Percentiles rank a stretch among this genome's conserved stretches.
phyloP scores from a whole-genome alignment of 805 yeast genomes.

The Starmerella khaoyaiensis region DNA sequence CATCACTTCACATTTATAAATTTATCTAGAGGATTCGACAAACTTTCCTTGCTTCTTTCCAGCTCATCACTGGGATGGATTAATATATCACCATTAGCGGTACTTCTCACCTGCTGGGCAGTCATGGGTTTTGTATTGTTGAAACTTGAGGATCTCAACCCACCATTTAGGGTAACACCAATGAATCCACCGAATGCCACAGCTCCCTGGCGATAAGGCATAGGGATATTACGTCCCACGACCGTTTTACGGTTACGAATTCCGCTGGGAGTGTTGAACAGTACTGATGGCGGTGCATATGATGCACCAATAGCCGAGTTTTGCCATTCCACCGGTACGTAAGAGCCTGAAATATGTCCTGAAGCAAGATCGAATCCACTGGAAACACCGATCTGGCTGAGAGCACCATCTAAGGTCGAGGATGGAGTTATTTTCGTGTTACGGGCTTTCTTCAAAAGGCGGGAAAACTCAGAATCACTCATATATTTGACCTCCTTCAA shows the following conservation, averaged over 20 bases:
- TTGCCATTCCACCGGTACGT: slow-evolving; percentile 10
- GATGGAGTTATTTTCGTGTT: not conserved
- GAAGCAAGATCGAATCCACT: not conserved
- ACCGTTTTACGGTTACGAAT: slow-evolving; percentile 19
- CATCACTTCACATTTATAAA: slow-evolving; percentile 3
- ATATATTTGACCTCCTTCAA: slow-evolving; percentile 18
- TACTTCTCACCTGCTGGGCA: slow-evolving; percentile 7
- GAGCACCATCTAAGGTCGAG: not conserved
- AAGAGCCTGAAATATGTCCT: not conserved
- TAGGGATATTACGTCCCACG: slow-evolving; percentile 22
- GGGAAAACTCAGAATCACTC: slow-evolving; percentile 11
- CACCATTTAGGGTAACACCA: slow-evolving; percentile 8
- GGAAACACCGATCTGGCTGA: slow-evolving; percentile 4
- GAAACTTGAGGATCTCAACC: slow-evolving; percentile 1
- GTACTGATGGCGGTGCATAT: slow-evolving; percentile 25
- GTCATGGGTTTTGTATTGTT: slow-evolving; percentile 3
- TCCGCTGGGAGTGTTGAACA: slow-evolving; percentile 26
- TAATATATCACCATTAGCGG: slow-evolving; percentile 8
- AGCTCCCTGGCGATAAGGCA: slow-evolving; percentile 6
- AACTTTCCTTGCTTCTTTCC: not conserved
- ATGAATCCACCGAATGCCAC: slow-evolving; percentile 26
- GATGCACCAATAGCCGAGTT: slow-evolving; percentile 23
- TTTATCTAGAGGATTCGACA: slow-evolving; percentile 1
- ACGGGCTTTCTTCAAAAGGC: slow-evolving; percentile 12
- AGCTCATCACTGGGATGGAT: slow-evolving; percentile 10